phyloP scores from a whole-genome alignment of 805 yeast genomes.

The Sugiyamaella floridensis region DNA sequence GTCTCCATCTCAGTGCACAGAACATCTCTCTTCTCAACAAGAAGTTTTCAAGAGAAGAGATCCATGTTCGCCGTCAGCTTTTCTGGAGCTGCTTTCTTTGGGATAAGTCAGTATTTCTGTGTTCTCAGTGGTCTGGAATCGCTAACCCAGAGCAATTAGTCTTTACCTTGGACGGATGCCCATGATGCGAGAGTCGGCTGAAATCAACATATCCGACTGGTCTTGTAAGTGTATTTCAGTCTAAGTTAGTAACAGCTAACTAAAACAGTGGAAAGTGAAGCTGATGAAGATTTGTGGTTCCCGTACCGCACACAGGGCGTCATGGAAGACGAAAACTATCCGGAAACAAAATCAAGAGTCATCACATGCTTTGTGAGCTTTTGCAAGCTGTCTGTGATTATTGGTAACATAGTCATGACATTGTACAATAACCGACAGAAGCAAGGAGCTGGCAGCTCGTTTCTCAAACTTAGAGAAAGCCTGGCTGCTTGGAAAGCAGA shows the following conservation, averaged over 20 bases:
- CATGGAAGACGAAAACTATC: background rate
- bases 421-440: constrained; percentile 1
- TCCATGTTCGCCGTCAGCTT: constrained; percentile 1
- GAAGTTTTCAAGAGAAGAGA: constrained; percentile 2
- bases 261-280: background rate
- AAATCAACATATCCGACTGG: background rate
- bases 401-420: constrained; percentile 1
- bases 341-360: background rate
- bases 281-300: constrained; percentile 1
- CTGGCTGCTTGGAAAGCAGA: background rate
- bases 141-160: constrained; percentile 1
- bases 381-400: constrained; percentile 1
- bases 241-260: background rate
- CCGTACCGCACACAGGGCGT: background rate
- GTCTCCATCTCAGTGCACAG: constrained; percentile 8
- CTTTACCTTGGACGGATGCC: constrained; percentile 9
- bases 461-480: background rate
- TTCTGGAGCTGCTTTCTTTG: constrained; percentile 8
- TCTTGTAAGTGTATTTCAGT: background rate
- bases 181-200: constrained; percentile 1
- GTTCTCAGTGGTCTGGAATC: background rate
- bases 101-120: constrained; percentile 4
- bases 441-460: background rate
- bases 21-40: constrained; percentile 1
- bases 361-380: background rate